phyloP scores from a whole-genome alignment of 2,329 filamentous ascomycete genomes.

The Neurospora sp. region DNA sequence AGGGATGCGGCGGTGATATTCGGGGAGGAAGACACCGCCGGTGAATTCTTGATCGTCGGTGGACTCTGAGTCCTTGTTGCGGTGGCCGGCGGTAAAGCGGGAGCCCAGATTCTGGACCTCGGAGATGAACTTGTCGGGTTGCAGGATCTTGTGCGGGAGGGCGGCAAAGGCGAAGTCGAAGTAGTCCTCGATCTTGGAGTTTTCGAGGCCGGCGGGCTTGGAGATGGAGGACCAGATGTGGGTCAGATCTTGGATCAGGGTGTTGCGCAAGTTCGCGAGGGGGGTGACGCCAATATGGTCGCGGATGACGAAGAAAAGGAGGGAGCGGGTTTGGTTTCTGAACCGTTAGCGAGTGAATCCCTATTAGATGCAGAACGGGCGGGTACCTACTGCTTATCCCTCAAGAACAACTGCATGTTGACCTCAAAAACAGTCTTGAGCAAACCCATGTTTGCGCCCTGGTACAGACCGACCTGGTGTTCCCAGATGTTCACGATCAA shows the following conservation, averaged over 20 bases:
- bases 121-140: conserved; percentile 78
- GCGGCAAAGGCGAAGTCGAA: conserved; percentile 98
- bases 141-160: conserved; percentile 91
- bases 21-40: conserved; percentile 78
- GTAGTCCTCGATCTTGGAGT: conserved; percentile 87
- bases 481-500: conserved; percentile 99
- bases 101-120: conserved; percentile 73
- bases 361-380: neutral
- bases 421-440: conserved; percentile 99
- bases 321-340: conserved; percentile 76
- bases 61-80: conserved; percentile 31
- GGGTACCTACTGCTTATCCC: neutral
- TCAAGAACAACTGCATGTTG: conserved; percentile 64
- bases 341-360: conserved; percentile 7
- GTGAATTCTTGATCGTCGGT: conserved; percentile 65
- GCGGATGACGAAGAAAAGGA: conserved; percentile 97
- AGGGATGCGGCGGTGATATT: conserved; percentile 92
- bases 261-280: conserved; percentile 80
- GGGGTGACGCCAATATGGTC: conserved; percentile 92
- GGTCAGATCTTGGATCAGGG: conserved; percentile 78
- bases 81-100: conserved; percentile 75
- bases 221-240: conserved; percentile 90
- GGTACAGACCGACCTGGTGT: conserved; percentile 94
- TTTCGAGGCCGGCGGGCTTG: conserved; percentile 82
- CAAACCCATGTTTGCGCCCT: conserved; percentile 97